Conservation (phyloP, 768 basidiomycete species). For the Phaffia australis region DNA sequence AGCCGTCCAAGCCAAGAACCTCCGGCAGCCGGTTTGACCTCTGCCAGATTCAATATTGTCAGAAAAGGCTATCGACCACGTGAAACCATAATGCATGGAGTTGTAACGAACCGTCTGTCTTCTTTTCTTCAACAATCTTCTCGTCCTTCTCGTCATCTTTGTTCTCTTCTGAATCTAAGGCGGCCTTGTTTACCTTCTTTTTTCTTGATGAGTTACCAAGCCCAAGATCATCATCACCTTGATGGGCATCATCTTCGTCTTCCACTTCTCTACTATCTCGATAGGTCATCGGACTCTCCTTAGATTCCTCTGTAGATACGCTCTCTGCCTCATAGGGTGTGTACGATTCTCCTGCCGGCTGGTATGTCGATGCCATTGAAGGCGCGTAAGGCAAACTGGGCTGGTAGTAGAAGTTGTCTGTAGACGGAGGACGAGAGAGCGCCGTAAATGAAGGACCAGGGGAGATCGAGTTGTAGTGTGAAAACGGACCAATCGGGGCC, state of each 20-base stretch:
- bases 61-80: neutral
- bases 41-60: neutral
- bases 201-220: slow-evolving; percentile 58
- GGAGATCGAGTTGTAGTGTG: slow-evolving; percentile 85
- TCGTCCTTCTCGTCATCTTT: slow-evolving; percentile 29
- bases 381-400: slow-evolving; percentile 17
- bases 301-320: neutral
- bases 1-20: slow-evolving; percentile 68
- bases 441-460: slow-evolving; percentile 45
- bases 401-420: slow-evolving; percentile 34
- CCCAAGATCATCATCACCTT: slow-evolving; percentile 63
- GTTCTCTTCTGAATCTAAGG: neutral
- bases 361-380: neutral
- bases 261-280: slow-evolving; percentile 14
- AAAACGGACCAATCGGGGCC: slow-evolving; percentile 62
- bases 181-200: neutral
- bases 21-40: slow-evolving; percentile 29
- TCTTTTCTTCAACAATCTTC: slow-evolving; percentile 30
- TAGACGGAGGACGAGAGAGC: slow-evolving; percentile 31
- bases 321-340: slow-evolving; percentile 2
- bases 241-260: slow-evolving; percentile 43
- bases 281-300: neutral
- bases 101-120: slow-evolving; percentile 4
- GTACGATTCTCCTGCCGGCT: slow-evolving; percentile 12
- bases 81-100: neutral